Percentiles rank a stretch among this genome's conserved stretches.
phyloP scores from a whole-genome alignment of 345 rosid genomes.

The Ceriops decandra region DNA sequence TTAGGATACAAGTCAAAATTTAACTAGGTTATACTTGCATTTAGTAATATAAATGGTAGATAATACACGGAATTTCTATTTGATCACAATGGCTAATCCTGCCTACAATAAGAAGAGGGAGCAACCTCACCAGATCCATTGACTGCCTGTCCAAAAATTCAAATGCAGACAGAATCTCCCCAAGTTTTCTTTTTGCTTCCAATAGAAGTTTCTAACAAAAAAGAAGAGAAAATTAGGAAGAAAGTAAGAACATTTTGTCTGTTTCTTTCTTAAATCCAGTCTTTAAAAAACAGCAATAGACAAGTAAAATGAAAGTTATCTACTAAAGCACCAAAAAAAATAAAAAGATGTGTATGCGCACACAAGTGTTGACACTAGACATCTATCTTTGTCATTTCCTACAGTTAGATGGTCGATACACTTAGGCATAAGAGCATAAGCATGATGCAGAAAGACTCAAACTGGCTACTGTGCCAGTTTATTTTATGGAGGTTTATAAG shows the following conservation, averaged over 20 bases:
- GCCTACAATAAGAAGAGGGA: not conserved
- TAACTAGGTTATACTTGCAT: not conserved
- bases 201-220: constrained; percentile 63
- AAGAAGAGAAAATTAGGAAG: constrained; percentile 6
- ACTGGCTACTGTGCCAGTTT: too few relatives aligned
- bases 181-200: constrained; percentile 87
- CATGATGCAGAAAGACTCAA: too few relatives aligned
- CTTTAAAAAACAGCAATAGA: not conserved
- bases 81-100: not conserved
- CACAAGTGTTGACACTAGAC: too few relatives aligned
- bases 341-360: too few relatives aligned
- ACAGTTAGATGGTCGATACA: not conserved
- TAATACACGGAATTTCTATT: not conserved
- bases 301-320: too few relatives aligned
- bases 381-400: too few relatives aligned
- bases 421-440: not conserved
- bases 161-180: constrained; percentile 88
- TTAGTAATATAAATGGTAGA: not conserved
- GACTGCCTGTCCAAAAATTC: constrained; percentile 80
- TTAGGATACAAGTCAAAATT: not conserved
- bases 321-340: too few relatives aligned
- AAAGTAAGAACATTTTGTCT: not conserved
- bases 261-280: not conserved
- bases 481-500: too few relatives aligned
- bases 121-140: constrained; percentile 54